These are phyloP conservation scores for Canavalia gladiata DNA, from an alignment of 306 rosid species.

Conservation along the genomic window DNA sequence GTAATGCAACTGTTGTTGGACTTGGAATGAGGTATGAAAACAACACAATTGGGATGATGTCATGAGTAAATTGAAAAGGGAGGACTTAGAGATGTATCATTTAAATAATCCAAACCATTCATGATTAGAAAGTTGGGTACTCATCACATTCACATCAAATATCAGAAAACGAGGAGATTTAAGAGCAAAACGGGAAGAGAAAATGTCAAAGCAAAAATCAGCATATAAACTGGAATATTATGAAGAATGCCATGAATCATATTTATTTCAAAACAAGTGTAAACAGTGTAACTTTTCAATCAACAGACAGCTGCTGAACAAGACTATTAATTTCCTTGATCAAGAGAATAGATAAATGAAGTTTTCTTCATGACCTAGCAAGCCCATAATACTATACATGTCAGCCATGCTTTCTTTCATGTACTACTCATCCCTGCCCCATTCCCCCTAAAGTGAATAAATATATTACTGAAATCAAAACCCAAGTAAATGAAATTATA, in stretches of 20 bases:
- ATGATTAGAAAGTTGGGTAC: slow-evolving; percentile 4
- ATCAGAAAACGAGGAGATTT: not conserved
- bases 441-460: not conserved
- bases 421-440: not conserved
- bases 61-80: not conserved
- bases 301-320: not conserved
- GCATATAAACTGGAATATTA: not conserved
- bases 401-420: not conserved
- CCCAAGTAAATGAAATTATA: slow-evolving; percentile 17
- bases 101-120: slow-evolving; percentile 32
- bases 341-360: not conserved
- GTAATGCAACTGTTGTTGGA: not conserved
- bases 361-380: not conserved
- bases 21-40: not conserved
- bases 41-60: not conserved
- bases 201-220: slow-evolving; percentile 13
- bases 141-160: not conserved
- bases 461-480: slow-evolving; percentile 6
- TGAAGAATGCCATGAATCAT: not conserved
- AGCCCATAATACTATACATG: not conserved
- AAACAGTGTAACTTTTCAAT: slow-evolving; percentile 20
- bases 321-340: slow-evolving; percentile 15
- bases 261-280: not conserved
- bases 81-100: not conserved
- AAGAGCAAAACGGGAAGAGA: not conserved